Percentiles rank a stretch among this genome's conserved stretches.
Evolutionary conservation across 1,284 basidiomycete genomes (phyloP).

Genomic region (Stygiomarasmius scandens): DNA sequence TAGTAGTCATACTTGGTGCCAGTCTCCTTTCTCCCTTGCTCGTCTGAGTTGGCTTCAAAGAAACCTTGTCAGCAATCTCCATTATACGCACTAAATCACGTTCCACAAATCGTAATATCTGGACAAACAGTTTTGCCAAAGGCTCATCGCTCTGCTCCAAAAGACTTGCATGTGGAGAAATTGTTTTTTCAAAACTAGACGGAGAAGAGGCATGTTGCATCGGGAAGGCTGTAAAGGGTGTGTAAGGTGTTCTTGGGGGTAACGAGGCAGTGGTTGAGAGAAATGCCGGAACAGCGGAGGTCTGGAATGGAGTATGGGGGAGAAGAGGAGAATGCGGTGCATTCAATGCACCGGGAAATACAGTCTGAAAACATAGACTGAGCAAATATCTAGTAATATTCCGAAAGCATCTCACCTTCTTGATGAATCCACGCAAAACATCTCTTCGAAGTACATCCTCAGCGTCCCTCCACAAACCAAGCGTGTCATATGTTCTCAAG

Average conservation of each 20-base stretch:
- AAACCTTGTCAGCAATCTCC: slow-evolving; percentile 73
- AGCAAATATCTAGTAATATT: slow-evolving; percentile 6
- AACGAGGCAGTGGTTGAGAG: slow-evolving; percentile 30
- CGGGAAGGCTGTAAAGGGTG: slow-evolving; percentile 69
- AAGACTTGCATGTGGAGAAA: slow-evolving; percentile 47
- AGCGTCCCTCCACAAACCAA: slow-evolving; percentile 83
- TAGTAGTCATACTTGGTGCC: slow-evolving; percentile 2
- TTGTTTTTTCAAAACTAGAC: slow-evolving; percentile 24
- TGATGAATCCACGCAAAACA: slow-evolving; percentile 74
- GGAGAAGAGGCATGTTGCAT: slow-evolving; percentile 52
- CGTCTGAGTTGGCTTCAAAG: slow-evolving; percentile 44
- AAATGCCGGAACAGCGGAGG: slow-evolving; percentile 26
- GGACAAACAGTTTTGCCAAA: slow-evolving; percentile 78
- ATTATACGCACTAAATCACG: slow-evolving; percentile 73
- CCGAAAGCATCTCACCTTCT: slow-evolving; percentile 55
- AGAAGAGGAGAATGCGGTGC: slow-evolving; percentile 73
- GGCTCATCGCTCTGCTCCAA: slow-evolving; percentile 67
- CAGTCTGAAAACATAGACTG: slow-evolving; percentile 48
- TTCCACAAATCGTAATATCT: slow-evolving; percentile 80
- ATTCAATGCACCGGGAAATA: slow-evolving; percentile 68
- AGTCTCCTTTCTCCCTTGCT: slow-evolving; percentile 22
- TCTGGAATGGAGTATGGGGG: slow-evolving; percentile 69
- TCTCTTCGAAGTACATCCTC: slow-evolving; percentile 80
- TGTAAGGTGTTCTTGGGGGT: slow-evolving; percentile 67
- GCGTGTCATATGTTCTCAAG: slow-evolving; percentile 78